Conservation (phyloP, 129 eudicot species). For the Escallonia rubra region DNA sequence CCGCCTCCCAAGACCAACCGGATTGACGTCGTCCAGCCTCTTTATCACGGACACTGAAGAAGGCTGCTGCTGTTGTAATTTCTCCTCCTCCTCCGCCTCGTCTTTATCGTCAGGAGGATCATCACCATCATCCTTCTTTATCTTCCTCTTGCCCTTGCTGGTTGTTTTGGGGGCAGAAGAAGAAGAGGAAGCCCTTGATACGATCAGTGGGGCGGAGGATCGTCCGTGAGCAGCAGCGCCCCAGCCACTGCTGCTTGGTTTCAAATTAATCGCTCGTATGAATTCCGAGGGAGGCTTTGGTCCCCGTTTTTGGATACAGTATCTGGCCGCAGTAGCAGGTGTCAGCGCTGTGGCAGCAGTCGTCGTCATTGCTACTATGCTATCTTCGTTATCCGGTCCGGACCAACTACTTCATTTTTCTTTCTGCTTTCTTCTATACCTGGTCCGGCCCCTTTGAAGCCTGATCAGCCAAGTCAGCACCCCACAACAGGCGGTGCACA, state of each 20-base stretch:
- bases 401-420: too few species aligned
- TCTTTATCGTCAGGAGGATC: constrained; percentile 1
- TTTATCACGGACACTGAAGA: constrained; percentile 47
- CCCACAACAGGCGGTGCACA: too few species aligned
- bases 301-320: too few species aligned
- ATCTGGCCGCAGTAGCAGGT: too few species aligned
- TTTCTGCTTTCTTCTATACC: too few species aligned
- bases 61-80: constrained; percentile 5
- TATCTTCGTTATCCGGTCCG: too few species aligned
- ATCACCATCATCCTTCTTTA: constrained; percentile 7
- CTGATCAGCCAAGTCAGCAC: too few species aligned
- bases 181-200: constrained; percentile 15
- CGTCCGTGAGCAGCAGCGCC: constrained; percentile 11
- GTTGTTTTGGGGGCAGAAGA: constrained; percentile 23
- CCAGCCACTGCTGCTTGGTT: not conserved
- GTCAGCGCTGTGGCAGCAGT: too few species aligned
- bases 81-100: not conserved
- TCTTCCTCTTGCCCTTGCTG: constrained; percentile 12
- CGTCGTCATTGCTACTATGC: too few species aligned
- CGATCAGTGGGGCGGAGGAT: not conserved
- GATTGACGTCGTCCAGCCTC: constrained; percentile 74
- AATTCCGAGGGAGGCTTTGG: too few species aligned
- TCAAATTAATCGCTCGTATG: too few species aligned
- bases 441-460: too few species aligned
- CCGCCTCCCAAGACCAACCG: constrained; percentile 90